These are phyloP conservation scores for Colletotrichum sublineola DNA, from an alignment of 2,329 filamentous ascomycete genomes.

Conservation along the genomic window DNA sequence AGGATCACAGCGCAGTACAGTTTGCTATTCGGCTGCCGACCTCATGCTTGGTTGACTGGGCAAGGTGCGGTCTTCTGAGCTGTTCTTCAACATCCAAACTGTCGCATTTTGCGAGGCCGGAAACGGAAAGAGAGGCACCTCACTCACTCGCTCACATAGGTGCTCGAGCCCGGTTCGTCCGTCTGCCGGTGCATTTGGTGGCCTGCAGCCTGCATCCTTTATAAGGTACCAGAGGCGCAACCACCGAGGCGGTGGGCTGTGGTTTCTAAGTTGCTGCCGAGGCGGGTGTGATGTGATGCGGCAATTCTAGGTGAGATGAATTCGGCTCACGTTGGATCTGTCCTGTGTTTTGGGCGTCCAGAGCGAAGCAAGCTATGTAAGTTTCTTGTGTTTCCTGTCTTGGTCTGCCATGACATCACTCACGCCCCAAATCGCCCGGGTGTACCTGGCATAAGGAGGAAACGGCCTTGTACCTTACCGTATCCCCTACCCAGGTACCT, in stretches of 20 bases:
- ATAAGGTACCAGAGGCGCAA: neutral
- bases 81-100: slow-evolving; percentile 12
- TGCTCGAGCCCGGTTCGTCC: slow-evolving; percentile 5
- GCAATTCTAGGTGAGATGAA: slow-evolving; percentile 16
- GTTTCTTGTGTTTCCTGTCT: neutral
- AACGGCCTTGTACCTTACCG: neutral
- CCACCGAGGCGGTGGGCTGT: neutral
- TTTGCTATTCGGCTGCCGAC: neutral
- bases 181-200: slow-evolving; percentile 1
- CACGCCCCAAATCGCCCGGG: slow-evolving; percentile 3
- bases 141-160: neutral
- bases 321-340: neutral
- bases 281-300: neutral
- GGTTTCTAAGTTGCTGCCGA: neutral
- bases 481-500: no score
- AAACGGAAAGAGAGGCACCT: neutral
- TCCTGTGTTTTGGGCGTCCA: no score
- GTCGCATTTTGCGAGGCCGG: slow-evolving; percentile 11
- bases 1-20: neutral
- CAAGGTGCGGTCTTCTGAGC: neutral
- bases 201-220: neutral
- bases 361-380: neutral
- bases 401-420: slow-evolving; percentile 32
- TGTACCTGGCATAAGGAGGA: no score
- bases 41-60: neutral